Percentiles rank a stretch among this genome's conserved stretches.
Evolutionary conservation across 2,329 filamentous ascomycete species (phyloP).

Genomic region (Graphiopsis chlorocephala): DNA sequence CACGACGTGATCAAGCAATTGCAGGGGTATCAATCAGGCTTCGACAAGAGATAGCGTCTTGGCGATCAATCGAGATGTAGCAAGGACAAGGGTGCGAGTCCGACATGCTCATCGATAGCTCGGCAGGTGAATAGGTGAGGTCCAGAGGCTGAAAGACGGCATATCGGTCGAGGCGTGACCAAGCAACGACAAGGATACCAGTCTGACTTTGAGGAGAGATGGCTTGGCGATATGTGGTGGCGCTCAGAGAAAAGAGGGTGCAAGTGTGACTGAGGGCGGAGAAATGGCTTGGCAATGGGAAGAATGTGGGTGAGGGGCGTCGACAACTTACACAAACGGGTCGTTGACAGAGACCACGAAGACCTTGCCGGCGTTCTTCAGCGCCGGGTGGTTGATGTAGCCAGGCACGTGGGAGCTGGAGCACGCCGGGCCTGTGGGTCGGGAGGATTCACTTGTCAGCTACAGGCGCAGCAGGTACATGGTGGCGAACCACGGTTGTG

Average conservation of each 20-base stretch:
- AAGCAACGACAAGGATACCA: not conserved
- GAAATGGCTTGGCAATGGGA: conserved; percentile 6
- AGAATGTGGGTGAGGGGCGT: not conserved
- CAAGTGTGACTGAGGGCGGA: not conserved
- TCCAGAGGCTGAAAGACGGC: not conserved
- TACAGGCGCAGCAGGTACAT: not conserved
- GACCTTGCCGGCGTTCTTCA: conserved; percentile 77
- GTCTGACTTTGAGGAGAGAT: not conserved
- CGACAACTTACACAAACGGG: conserved; percentile 67
- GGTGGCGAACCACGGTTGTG: not conserved
- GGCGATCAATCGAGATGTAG: not conserved
- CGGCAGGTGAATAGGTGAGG: not conserved
- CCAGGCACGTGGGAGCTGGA: conserved; percentile 75
- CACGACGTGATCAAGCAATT: not conserved
- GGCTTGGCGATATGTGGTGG: not conserved
- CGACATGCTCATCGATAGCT: not conserved
- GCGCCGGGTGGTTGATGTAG: conserved; percentile 75
- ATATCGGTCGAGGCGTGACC: not conserved
- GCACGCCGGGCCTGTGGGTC: conserved; percentile 54
- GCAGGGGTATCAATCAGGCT: not conserved
- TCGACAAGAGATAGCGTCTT: not conserved
- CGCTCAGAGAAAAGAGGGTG: not conserved
- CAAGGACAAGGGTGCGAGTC: not conserved
- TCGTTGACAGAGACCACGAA: conserved; percentile 94
- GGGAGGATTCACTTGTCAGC: conserved; percentile 8